phyloP scores from a whole-genome alignment of 495 filamentous ascomycete genomes.

The Entonaema liquescens region DNA sequence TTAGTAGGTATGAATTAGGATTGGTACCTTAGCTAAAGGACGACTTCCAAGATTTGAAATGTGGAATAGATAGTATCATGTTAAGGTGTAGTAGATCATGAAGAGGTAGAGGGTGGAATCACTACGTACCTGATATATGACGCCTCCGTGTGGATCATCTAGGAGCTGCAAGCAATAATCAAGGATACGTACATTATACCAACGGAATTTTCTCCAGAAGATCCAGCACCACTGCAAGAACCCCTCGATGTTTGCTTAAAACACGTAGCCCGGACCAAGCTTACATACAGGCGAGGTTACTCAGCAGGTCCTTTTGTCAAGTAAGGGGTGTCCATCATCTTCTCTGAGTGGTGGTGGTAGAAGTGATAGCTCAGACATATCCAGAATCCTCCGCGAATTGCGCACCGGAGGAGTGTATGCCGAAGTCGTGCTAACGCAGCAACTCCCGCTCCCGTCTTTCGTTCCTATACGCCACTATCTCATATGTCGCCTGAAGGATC shows the following conservation, averaged over 20 bases:
- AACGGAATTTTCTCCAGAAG: neutral
- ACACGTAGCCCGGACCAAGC: neutral
- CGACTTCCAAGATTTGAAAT: neutral
- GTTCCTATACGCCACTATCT: slow-evolving; percentile 21
- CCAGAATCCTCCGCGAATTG: neutral
- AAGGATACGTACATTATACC: neutral
- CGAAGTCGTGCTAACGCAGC: neutral
- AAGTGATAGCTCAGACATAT: neutral
- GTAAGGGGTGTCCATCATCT: neutral
- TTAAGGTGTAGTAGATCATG: neutral
- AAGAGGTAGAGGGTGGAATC: neutral
- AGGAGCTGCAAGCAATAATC: too few species aligned
- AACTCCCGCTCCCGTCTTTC: neutral
- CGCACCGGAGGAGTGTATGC: neutral
- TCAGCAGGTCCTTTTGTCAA: neutral
- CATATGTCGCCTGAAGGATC: slow-evolving; percentile 12
- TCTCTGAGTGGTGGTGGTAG: neutral
- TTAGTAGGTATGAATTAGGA: neutral
- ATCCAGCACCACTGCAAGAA: neutral
- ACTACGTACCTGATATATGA: neutral
- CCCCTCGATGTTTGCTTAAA: neutral
- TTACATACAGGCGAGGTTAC: neutral
- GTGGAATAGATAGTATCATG: neutral
- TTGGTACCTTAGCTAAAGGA: neutral
- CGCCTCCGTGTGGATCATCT: too few species aligned